Base-by-base conservation (phyloP, 805 yeast genomes). In the Kodamaea leandrae region DNA sequence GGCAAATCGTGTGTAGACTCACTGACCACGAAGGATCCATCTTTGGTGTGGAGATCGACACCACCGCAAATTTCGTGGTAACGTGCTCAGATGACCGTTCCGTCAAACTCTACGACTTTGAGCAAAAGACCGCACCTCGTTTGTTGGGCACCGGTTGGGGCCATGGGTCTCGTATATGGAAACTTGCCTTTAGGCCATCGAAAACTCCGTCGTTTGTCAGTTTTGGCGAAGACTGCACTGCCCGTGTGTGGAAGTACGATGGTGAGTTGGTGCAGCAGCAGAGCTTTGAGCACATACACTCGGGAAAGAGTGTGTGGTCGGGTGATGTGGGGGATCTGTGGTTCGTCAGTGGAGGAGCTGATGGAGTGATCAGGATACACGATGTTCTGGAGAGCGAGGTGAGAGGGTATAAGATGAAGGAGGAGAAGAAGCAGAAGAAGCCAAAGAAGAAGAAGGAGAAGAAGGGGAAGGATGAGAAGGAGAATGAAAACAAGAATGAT, bases 11-110 rank as follows among this genome's bases (percentile, higher is more conserved):
- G 2, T 78, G 80, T 50, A 74, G 72, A 26, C 66, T 91, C 38
- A 73, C 74, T 0, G 84, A 82, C 0, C 99, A 93, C 63, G 89
- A 83, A 58, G 99, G 99, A 2, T 86, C 96, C 0, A 89, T 91
- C 20, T 91, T 93, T 61, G 86, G 84, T 20, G 89, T 89, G 4
- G 72, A 72, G 13, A 68, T 84, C 24, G 84, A 86, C 44, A 46
- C 57, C 0, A 66, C 72, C 39, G 86, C 83, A 4, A 57, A 65
- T 33, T 71, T 64, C 42, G 63, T 87, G 6, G 80, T 83, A 1
- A 81, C 91, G 36, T 93, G 99, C 58, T 91, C 98, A 0, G 98
- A 93, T 60, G 99, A 91, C 57, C 72, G 99, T 46, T 86, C 96
- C 0, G 80, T 93, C 41, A 83, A 81, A 43, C 57, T 91, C 4